phyloP scores from a whole-genome alignment of 768 basidiomycete genomes.

The Panaeolus cyanescens region DNA sequence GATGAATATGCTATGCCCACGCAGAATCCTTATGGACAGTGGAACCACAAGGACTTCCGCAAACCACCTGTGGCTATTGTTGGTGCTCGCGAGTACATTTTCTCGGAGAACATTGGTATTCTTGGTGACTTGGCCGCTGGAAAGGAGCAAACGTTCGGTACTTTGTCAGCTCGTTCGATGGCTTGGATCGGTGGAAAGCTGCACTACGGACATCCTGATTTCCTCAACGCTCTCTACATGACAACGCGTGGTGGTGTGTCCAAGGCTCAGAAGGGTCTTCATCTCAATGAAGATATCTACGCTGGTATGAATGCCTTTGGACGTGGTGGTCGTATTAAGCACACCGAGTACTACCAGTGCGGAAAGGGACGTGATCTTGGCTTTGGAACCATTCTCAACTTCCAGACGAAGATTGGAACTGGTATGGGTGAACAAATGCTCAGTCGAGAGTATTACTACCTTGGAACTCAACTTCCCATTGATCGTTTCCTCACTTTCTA shows the following conservation, averaged over 20 bases:
- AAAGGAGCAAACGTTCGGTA: conserved; percentile 99
- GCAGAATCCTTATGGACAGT: conserved; percentile 91
- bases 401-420: conserved; percentile 99
- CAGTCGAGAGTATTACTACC: conserved; percentile 97
- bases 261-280: conserved; percentile 99
- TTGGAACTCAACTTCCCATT: conserved; percentile 96
- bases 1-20: conserved; percentile 87
- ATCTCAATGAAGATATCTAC: conserved; percentile 99
- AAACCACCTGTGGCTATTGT: conserved; percentile 93
- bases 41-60: conserved; percentile 87
- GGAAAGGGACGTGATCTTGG: conserved; percentile 99
- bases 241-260: conserved; percentile 97
- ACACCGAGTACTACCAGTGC: conserved; percentile 99
- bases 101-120: conserved; percentile 99
- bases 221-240: conserved; percentile 98
- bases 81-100: conserved; percentile 99
- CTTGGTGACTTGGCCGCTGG: conserved; percentile 98
- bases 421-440: conserved; percentile 99
- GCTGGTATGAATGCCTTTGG: conserved; percentile 99
- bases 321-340: conserved; percentile 96
- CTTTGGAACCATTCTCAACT: conserved; percentile 98
- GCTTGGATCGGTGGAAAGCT: conserved; percentile 98
- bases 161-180: conserved; percentile 91
- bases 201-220: conserved; percentile 99
- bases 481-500: conserved; percentile 99